A percentile compares a stretch with the other conserved stretches of the same genome.
Evolutionary conservation across 2,329 filamentous ascomycete genomes (phyloP).

Genomic region (Clathrospora elynae): DNA sequence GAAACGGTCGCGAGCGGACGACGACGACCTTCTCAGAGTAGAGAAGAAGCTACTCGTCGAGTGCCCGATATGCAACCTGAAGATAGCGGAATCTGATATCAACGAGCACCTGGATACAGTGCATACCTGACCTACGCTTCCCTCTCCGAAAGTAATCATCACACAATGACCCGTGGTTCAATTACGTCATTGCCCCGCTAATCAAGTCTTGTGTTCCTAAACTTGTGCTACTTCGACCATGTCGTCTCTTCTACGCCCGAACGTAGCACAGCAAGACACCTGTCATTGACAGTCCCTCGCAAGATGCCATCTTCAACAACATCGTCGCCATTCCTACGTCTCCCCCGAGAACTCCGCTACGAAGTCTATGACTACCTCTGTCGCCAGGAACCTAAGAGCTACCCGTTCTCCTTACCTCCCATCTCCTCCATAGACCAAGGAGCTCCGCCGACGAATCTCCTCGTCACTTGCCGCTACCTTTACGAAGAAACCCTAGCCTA

Average conservation of each 20-base stretch:
- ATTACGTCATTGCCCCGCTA: constrained; percentile 20
- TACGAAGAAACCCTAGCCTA: constrained; percentile 16
- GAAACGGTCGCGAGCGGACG: constrained; percentile 26
- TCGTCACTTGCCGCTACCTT: constrained; percentile 15
- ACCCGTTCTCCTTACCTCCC: constrained; percentile 16
- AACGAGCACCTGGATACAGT: constrained; percentile 49
- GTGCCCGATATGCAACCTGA: constrained; percentile 49
- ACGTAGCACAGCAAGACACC: no score
- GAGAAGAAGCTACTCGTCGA: constrained; percentile 34
- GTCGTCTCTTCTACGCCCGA: no score
- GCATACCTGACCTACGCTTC: constrained; percentile 22
- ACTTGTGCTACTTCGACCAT: no score
- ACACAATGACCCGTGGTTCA: constrained; percentile 3
- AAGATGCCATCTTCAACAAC: background rate
- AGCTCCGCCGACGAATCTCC: constrained; percentile 16
- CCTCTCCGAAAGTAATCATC: no score
- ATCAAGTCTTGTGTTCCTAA: no score
- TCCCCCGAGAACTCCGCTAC: constrained; percentile 23
- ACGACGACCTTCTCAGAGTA: constrained; percentile 17
- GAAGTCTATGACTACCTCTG: constrained; percentile 22
- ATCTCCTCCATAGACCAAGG: constrained; percentile 19
- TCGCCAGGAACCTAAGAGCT: constrained; percentile 10
- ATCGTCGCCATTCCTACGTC: constrained; percentile 10
- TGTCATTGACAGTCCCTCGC: no score
- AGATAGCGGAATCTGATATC: constrained; percentile 41